Conservation (phyloP, 208 protist genomes). For the Leishmania arabica region DNA sequence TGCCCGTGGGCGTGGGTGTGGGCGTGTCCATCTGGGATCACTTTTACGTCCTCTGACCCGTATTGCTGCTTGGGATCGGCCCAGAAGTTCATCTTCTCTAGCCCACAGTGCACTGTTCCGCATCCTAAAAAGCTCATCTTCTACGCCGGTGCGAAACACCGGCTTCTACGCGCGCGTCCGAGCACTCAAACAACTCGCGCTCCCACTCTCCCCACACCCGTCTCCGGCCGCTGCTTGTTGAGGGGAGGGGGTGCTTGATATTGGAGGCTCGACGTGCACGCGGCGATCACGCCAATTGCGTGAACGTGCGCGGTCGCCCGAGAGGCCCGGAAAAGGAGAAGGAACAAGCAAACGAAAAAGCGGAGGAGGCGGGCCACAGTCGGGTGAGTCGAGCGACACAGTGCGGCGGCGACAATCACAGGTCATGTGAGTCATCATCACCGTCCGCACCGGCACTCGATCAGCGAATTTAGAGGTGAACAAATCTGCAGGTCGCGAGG, state of each 20-base stretch:
- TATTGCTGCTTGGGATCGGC: not conserved
- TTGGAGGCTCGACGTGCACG: not conserved
- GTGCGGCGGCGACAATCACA: not conserved
- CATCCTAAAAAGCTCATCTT: no score
- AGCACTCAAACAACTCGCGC: not conserved
- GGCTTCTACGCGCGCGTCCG: not conserved
- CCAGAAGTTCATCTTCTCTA: not conserved
- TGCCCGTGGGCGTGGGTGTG: not conserved
- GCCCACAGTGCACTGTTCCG: not conserved
- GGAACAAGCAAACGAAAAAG: not conserved
- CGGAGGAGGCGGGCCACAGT: not conserved
- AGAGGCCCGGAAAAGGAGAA: not conserved
- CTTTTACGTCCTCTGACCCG: not conserved
- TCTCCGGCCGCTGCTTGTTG: not conserved
- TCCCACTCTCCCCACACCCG: not conserved
- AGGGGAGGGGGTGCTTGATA: not conserved
- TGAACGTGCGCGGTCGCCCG: not conserved
- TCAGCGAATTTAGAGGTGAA: slow-evolving; percentile 1
- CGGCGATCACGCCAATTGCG: not conserved
- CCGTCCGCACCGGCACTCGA: not conserved
- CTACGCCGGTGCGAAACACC: not conserved
- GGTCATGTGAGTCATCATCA: not conserved
- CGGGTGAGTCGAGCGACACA: not conserved
- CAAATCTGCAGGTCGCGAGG: slow-evolving; percentile 5
- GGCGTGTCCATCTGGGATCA: not conserved